Base-by-base conservation (phyloP, 148 eudicot species). In the Fagopyrum tataricum region DNA sequence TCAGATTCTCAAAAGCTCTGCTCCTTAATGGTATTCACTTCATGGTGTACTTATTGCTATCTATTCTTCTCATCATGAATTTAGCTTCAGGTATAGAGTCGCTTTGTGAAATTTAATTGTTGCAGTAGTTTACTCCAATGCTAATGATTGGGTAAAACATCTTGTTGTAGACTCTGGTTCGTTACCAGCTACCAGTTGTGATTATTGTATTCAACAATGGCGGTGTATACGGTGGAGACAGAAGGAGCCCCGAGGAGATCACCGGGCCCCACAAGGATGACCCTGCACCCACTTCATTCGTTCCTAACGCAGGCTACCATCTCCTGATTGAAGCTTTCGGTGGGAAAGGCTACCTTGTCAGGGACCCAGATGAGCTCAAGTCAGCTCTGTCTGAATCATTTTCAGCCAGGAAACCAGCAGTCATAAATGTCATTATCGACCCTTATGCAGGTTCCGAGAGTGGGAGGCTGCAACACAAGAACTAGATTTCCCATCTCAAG, bases 361-460 rank as follows among this genome's bases (percentile, higher is more conserved):
- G 82, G 76, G 83, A 87, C 46, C 98, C 98, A 0, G 86, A 82
- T 47, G 96, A 90, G 74, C 89, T 93, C 51, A 87, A 87, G 74
- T 84, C 90, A 68, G 96, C 98, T 9, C 85, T 93, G 74, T 56
- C 86, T 47, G 93, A 93, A 74, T 84, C 96, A 13, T 93, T 93
- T 72, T 78, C 93, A 24, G 96, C 96, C 7, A 76, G 82, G 77
- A 90, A 88, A 67, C 98, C 98, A 41, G 90, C 98, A 76, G 98
- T 93, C 26, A 90, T 93, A 68, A 93, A 93, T 47, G 93, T 93
- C 44, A 90, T 86, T 0, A 86, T 93, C 23, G 98, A 93, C 85
- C 98, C 98, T 31, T 93, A 75, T 76, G 98, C 98, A 55, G 98
- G 98, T 10, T 75, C 93, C 40, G 98, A 95, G 78, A 95, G 98